These are phyloP conservation scores for Cyclostephanos invisitatus DNA, from an alignment of 108 stramenopile species.

Conservation along the genomic window DNA sequence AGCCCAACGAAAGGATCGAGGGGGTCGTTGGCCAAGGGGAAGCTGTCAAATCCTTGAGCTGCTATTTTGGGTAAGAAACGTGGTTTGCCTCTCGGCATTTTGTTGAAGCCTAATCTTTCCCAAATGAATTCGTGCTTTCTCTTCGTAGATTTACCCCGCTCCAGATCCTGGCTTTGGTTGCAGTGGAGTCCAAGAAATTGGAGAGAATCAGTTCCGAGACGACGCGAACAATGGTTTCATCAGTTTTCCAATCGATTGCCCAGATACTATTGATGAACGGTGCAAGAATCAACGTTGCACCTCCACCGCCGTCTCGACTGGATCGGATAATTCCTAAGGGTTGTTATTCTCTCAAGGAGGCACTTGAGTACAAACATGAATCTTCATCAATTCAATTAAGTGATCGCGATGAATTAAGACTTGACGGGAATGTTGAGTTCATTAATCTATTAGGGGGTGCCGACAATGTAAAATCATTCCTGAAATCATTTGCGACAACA, in stretches of 20 bases:
- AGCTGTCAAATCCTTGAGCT: constrained; percentile 36
- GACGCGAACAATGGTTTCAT: constrained; percentile 32
- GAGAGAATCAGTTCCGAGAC: constrained; percentile 21
- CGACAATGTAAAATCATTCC: constrained; percentile 31
- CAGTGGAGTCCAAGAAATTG: constrained; percentile 33
- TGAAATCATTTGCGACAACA: constrained; percentile 40
- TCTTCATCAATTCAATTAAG: constrained; percentile 9
- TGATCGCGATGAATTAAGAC: constrained; percentile 47
- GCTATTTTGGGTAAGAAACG: constrained; percentile 49
- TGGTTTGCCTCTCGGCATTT: not conserved
- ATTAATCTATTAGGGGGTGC: constrained; percentile 59
- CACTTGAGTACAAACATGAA: not conserved
- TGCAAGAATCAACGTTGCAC: constrained; percentile 56
- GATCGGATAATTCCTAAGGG: constrained; percentile 39
- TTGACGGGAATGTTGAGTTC: constrained; percentile 51
- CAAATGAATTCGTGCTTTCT: not conserved
- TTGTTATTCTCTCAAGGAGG: constrained; percentile 23
- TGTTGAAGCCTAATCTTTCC: not conserved
- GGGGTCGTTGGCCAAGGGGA: constrained; percentile 42
- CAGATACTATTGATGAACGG: constrained; percentile 60
- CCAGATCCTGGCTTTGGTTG: constrained; percentile 65
- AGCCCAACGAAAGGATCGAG: constrained; percentile 79
- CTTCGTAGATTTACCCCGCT: constrained; percentile 62
- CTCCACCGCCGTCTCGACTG: constrained; percentile 53
- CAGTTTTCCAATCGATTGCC: constrained; percentile 41